These are phyloP conservation scores for Exophiala alcalophila DNA, from an alignment of 2,329 filamentous ascomycete species.

Conservation along the genomic window DNA sequence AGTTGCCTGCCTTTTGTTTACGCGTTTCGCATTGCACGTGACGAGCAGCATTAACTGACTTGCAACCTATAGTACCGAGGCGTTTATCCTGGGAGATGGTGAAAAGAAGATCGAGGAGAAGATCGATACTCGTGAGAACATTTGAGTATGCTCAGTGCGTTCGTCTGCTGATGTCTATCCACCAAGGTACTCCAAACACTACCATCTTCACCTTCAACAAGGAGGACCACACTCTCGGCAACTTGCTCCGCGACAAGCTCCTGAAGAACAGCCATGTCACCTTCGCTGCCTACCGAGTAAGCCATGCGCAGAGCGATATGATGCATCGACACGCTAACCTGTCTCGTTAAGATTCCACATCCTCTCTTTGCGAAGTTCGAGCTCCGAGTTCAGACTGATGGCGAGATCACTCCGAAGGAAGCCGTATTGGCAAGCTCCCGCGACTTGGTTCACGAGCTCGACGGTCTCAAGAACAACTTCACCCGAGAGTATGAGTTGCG, in stretches of 20 bases:
- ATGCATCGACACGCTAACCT: conserved; percentile 8
- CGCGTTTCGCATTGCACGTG: background rate
- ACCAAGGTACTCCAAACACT: conserved; percentile 81
- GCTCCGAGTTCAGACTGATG: conserved; percentile 89
- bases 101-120: conserved; percentile 93
- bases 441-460: conserved; percentile 77
- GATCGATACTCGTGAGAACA: conserved; percentile 77
- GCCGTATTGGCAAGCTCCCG: conserved; percentile 77
- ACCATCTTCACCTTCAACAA: conserved; percentile 94
- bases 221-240: conserved; percentile 93
- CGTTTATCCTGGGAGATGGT: conserved; percentile 80
- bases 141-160: background rate
- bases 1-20: conserved; percentile 1
- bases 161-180: conserved; percentile 3
- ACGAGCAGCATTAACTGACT: conserved; percentile 8
- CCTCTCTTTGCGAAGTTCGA: conserved; percentile 55
- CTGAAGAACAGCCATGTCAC: conserved; percentile 78
- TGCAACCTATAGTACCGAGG: conserved; percentile 68
- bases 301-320: conserved; percentile 30
- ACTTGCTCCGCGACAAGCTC: conserved; percentile 81
- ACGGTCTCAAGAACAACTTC: conserved; percentile 78
- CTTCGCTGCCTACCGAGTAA: conserved; percentile 90
- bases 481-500: conserved; percentile 88
- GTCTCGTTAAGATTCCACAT: conserved; percentile 40
- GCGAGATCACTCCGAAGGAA: conserved; percentile 81